Evolutionary conservation across 164 flowering plant species (phyloP).

Genomic region (Sedum album): DNA sequence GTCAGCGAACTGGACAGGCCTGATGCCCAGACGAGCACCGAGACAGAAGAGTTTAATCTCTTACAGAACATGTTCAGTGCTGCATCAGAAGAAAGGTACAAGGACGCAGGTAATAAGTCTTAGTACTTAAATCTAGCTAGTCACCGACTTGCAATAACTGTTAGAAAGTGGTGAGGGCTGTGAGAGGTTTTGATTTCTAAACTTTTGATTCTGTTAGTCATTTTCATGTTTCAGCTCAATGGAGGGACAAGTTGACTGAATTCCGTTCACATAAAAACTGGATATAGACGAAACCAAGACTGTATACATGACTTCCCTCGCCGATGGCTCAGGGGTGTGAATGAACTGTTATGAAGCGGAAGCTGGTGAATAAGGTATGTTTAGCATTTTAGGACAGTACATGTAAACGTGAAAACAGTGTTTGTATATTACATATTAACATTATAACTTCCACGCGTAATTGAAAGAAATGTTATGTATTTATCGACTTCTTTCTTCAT

Average conservation of each 20-base stretch:
- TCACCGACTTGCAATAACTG: no score
- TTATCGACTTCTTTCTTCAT: not conserved
- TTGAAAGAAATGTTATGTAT: not conserved
- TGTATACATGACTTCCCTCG: not conserved
- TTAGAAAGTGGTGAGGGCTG: no score
- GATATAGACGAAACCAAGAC: not conserved
- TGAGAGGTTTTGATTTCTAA: no score
- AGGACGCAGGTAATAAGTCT: not conserved
- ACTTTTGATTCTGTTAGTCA: no score
- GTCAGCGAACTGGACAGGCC: not conserved
- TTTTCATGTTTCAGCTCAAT: not conserved
- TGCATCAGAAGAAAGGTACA: not conserved
- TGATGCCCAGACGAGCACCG: not conserved
- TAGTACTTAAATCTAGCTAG: no score
- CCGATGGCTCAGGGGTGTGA: not conserved
- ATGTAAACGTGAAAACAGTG: no score
- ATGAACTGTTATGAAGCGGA: no score
- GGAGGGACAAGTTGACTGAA: not conserved
- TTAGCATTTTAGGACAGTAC: no score
- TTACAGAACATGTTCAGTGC: constrained; percentile 3
- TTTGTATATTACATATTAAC: no score
- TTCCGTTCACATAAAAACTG: constrained; percentile 3
- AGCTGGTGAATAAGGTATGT: no score
- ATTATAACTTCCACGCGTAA: no score
- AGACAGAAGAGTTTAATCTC: constrained; percentile 3